Evolutionary conservation across 179 eudicot species (phyloP), one percentile per base, ranked within the genome.

Genomic region (Actinidia polygama): DNA sequence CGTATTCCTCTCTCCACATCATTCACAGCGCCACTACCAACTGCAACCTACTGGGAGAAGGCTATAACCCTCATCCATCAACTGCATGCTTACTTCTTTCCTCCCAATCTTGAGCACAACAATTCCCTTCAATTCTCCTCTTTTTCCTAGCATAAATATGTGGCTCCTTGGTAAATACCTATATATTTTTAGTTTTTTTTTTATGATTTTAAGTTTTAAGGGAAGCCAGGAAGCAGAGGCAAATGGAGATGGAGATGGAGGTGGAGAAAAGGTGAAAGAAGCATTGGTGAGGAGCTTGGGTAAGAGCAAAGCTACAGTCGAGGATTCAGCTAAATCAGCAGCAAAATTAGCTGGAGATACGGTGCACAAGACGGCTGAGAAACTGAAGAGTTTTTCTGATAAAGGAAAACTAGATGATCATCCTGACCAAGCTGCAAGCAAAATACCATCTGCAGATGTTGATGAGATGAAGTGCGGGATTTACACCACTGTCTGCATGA

Each of bases 271-370:
- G 77, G 77, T 84, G 73, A 86, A 74, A 64, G 89, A 86, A 58
- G 91, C 87, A 0, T 82, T 61, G 24, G 82, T 61, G 84, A 53
- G 30, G 78, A 74, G 78, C 78, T 54, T 74, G 5, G 78, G 46
- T 1, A 81, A 83, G 82, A 89, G 88, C 49, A 87, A 80, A 62
- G 80, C 66, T 19, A 59, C 87, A 6, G 76, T 84, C 16, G 88
- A 89, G 62, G 88, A 82, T 7, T 80, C 88, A 0, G 90, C 91
- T 0, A 85, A 80, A 63, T 64, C 87, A 5, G 89, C 87, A 0
- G 91, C 87, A 3, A 64, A 81, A 46, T 23, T 82, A 40, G 87
- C 84, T 24, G 80, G 81, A 0, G 85, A 82, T 53, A 79, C 80
- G 0, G 78, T 80, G 72, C 64, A 84, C 69, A 74, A 74, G 75